These are phyloP conservation scores for Rhodocollybia butyracea DNA, from an alignment of 768 basidiomycete genomes.

Conservation along the genomic window DNA sequence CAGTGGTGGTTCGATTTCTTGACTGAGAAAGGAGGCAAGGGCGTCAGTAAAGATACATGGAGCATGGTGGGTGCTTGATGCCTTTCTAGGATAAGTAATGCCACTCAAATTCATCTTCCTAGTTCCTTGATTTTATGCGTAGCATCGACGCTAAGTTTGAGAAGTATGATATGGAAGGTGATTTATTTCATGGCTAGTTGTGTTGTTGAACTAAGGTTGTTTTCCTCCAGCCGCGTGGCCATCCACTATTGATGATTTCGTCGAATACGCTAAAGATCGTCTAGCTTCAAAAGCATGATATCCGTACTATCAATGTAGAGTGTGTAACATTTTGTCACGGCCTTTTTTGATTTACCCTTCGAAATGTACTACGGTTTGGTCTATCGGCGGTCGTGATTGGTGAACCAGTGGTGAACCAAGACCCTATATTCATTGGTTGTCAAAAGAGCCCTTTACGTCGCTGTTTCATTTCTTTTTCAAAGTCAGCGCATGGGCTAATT, in stretches of 20 bases:
- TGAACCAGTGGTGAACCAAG: too few relatives aligned
- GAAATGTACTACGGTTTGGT: background rate
- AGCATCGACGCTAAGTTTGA: slow-evolving; percentile 69
- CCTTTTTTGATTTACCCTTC: background rate
- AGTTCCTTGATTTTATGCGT: slow-evolving; percentile 81
- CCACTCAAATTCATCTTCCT: slow-evolving; percentile 6
- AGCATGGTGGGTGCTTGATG: slow-evolving; percentile 58
- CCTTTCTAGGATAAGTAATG: background rate
- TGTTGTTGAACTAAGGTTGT: slow-evolving; percentile 5
- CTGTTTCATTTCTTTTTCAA: too few relatives aligned
- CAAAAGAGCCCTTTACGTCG: too few relatives aligned
- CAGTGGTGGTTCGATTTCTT: slow-evolving; percentile 83
- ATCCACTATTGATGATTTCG: slow-evolving; percentile 83
- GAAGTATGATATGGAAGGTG: slow-evolving; percentile 77
- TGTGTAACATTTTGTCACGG: background rate
- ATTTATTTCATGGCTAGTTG: background rate
- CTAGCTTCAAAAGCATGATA: slow-evolving; percentile 16
- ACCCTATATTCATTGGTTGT: too few relatives aligned
- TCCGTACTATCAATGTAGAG: background rate
- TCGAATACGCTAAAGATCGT: slow-evolving; percentile 56
- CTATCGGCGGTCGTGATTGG: too few relatives aligned
- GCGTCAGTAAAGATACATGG: slow-evolving; percentile 89
- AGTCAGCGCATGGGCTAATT: too few relatives aligned
- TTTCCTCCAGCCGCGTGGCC: slow-evolving; percentile 72
- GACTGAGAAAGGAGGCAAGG: slow-evolving; percentile 59